Evolutionary conservation across 495 filamentous ascomycete species (phyloP), one percentile per base, ranked within the genome.

Genomic region (Penicillium atrosanguineum): DNA sequence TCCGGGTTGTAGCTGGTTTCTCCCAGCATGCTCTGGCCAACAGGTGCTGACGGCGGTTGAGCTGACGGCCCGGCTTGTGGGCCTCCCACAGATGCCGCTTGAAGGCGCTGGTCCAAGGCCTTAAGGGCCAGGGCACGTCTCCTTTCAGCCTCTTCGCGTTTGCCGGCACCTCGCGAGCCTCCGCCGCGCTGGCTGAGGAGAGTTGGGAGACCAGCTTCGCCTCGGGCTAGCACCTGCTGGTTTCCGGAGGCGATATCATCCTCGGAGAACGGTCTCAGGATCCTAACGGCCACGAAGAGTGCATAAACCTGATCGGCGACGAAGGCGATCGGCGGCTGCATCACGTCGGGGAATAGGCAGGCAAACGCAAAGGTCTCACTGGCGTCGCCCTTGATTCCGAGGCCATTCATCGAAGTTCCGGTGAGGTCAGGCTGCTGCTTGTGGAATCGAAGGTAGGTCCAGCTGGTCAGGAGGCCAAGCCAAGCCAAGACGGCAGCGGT

Each of bases 371-470:
- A 97, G 0, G 92, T 96, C 67, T 98, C 94, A 61, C 87, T 92
- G 16, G 95, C 91, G 63, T 98, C 94, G 46, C 94, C 94, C 57
- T 85, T 79, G 53, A 75, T 78, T 21, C 70, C 72, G 9, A 64
- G 56, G n/a, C 75, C 78, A 52, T 77, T 75, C 21, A 76, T 83
- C 3, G 75, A 74, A 2, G 77, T 73, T 12, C 79, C 76, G 3
- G 80, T 80, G 2, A 81, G 66, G 46, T 82, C 79, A 15, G 86
- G 77, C 63, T 93, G 89, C n/a, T 80, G 77, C 67, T 93, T 94
- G 75, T 89, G 96, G 79, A 97, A 98, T 37, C 94, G 89, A 7
- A 98, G 86, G 68, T 97, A 98, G 37, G 86, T 91, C 95, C 95
- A 98, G 70, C 88, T 89, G 11, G 86, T 83, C 50, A 96, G 67